Conservation (phyloP, 345 rosid genomes). For the Populus deltoides region DNA sequence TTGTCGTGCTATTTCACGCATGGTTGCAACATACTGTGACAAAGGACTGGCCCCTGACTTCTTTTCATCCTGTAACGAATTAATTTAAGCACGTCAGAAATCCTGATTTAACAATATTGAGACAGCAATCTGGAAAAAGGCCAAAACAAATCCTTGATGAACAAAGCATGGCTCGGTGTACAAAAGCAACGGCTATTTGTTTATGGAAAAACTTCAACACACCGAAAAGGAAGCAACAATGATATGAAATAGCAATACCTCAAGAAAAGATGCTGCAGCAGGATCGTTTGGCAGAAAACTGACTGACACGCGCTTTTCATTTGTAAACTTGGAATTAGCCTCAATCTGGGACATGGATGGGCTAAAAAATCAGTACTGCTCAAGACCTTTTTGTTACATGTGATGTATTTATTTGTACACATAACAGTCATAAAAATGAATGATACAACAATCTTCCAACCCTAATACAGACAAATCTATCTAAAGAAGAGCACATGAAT, state of each 20-base stretch:
- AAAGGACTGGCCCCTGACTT: slow-evolving; percentile 62
- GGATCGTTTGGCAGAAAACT: slow-evolving; percentile 70
- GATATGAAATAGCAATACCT: slow-evolving; percentile 38
- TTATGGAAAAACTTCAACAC: not conserved
- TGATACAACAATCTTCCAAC: not conserved
- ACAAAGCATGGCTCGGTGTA: not conserved
- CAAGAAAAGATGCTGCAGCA: slow-evolving; percentile 57
- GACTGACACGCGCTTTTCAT: slow-evolving; percentile 51
- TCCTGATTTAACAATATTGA: not conserved
- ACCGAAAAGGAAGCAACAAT: not conserved
- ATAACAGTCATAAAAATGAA: not conserved
- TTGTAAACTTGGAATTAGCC: slow-evolving; percentile 57
- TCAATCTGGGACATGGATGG: slow-evolving; percentile 47
- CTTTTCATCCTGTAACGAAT: slow-evolving; percentile 57
- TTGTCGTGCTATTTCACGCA: slow-evolving; percentile 66
- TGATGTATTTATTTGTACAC: not conserved
- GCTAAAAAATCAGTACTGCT: slow-evolving; percentile 13
- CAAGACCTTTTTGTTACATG: not conserved
- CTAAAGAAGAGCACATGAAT: not conserved
- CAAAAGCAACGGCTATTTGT: not conserved
- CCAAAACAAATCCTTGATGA: not conserved
- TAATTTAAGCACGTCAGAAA: not conserved
- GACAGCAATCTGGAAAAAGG: not conserved
- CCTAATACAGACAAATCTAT: not conserved
- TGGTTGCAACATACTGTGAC: slow-evolving; percentile 45